phyloP scores from a whole-genome alignment of 768 basidiomycete species.

The Trametes cinnabarina region DNA sequence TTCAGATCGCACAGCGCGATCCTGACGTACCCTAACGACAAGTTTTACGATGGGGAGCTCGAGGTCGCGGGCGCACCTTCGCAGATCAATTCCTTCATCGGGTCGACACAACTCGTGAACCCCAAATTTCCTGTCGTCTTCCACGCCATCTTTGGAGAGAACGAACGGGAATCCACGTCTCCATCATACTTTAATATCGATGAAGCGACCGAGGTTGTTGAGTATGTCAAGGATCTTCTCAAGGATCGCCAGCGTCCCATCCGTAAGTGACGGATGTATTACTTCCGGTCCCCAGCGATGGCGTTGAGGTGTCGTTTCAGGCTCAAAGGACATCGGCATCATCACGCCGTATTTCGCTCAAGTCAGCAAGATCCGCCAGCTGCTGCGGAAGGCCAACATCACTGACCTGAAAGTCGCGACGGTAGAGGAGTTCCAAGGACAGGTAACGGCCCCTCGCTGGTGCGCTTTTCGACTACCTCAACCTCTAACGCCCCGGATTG shows the following conservation, averaged over 20 bases:
- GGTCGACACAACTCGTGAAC: slow-evolving; percentile 29
- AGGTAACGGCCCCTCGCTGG: slow-evolving; percentile 25
- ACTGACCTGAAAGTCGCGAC: slow-evolving; percentile 33
- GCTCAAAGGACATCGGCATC: slow-evolving; percentile 34
- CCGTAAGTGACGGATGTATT: slow-evolving; percentile 22
- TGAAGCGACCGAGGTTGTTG: slow-evolving; percentile 36
- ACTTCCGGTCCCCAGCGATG: too few species aligned
- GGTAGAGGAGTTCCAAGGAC: slow-evolving; percentile 44
- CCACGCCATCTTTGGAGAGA: slow-evolving; percentile 34
- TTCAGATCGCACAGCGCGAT: slow-evolving; percentile 58
- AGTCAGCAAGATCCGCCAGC: slow-evolving; percentile 31
- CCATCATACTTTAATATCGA: slow-evolving; percentile 42
- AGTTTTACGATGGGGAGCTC: slow-evolving; percentile 38
- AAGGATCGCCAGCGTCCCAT: slow-evolving; percentile 29
- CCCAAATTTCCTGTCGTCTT: slow-evolving; percentile 33
- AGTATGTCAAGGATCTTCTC: slow-evolving; percentile 31
- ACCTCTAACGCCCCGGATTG: background rate
- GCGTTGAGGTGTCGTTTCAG: slow-evolving; percentile 8
- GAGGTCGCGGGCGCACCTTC: slow-evolving; percentile 26
- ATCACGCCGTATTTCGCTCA: slow-evolving; percentile 43
- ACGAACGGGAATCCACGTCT: slow-evolving; percentile 34
- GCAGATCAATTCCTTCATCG: slow-evolving; percentile 27
- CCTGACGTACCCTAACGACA: slow-evolving; percentile 53
- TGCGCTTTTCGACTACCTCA: too few species aligned
- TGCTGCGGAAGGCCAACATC: slow-evolving; percentile 21